Evolutionary conservation across 768 basidiomycete genomes (phyloP).

Genomic region (Russula sp.): DNA sequence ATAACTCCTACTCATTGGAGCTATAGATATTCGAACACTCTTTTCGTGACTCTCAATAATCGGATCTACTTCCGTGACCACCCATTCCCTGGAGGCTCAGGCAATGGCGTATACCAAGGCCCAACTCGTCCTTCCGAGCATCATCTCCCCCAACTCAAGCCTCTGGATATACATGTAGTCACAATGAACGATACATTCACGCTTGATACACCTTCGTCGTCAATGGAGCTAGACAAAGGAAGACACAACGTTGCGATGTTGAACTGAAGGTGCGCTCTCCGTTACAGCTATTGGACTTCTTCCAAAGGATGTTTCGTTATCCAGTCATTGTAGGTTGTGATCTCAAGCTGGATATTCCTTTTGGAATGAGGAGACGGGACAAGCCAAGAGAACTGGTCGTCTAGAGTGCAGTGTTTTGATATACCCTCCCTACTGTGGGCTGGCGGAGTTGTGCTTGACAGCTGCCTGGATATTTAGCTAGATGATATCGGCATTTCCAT

Average conservation of each 20-base stretch:
- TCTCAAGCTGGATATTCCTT: no score
- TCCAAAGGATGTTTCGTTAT: no score
- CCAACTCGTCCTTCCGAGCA: not conserved
- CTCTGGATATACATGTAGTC: not conserved
- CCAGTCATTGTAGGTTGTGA: no score
- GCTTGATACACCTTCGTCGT: not conserved
- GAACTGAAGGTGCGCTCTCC: not conserved
- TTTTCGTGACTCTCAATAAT: slow-evolving; percentile 27
- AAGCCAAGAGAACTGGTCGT: no score
- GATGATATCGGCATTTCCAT: no score
- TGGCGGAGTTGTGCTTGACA: no score
- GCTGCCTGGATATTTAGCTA: no score
- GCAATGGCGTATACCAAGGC: not conserved
- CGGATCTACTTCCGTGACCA: slow-evolving; percentile 15
- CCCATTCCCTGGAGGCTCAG: not conserved
- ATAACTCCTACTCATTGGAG: not conserved
- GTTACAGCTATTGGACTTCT: no score
- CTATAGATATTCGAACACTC: slow-evolving; percentile 25
- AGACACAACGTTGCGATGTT: not conserved
- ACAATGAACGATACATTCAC: not conserved
- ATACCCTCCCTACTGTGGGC: no score
- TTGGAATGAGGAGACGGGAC: no score
- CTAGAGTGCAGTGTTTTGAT: no score
- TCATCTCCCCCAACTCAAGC: not conserved
- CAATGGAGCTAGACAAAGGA: not conserved